Evolutionary conservation across 257 asterid species (phyloP).

Genomic region (Thymus mandschuricus): DNA sequence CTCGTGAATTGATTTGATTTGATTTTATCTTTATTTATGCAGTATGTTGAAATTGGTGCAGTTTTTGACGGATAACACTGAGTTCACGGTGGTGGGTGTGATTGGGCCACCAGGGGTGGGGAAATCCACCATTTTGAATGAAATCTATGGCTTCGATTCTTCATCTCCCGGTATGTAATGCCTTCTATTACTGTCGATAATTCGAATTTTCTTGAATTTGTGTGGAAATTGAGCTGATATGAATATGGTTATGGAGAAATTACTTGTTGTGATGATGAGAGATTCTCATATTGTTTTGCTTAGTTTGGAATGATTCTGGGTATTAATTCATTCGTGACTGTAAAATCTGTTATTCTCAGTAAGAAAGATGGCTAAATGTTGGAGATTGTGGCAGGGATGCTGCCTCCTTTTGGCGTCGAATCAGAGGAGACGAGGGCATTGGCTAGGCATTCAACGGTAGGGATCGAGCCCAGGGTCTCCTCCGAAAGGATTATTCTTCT

Average conservation of each 20-base stretch:
- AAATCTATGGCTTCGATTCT: constrained; percentile 91
- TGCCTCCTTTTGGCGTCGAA: constrained; percentile 80
- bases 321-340: not conserved
- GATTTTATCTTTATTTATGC: not conserved
- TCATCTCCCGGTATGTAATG: constrained; percentile 64
- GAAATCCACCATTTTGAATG: constrained; percentile 89
- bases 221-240: not conserved
- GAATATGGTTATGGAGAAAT: not conserved
- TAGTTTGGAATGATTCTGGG: constrained; percentile 2
- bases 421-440: constrained; percentile 85
- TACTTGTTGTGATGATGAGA: constrained; percentile 1
- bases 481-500: constrained; percentile 92
- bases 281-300: not conserved
- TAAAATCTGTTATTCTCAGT: not conserved
- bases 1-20: not conserved
- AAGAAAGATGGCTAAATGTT: constrained; percentile 19
- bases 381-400: constrained; percentile 59
- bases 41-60: constrained; percentile 25
- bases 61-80: constrained; percentile 95
- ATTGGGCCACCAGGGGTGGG: constrained; percentile 95
- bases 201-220: not conserved
- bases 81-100: constrained; percentile 88
- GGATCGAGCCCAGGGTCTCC: constrained; percentile 89
- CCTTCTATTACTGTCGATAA: not conserved
- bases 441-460: constrained; percentile 85